These are phyloP conservation scores for Carpinus fangiana DNA, from an alignment of 306 rosid genomes.

Conservation along the genomic window DNA sequence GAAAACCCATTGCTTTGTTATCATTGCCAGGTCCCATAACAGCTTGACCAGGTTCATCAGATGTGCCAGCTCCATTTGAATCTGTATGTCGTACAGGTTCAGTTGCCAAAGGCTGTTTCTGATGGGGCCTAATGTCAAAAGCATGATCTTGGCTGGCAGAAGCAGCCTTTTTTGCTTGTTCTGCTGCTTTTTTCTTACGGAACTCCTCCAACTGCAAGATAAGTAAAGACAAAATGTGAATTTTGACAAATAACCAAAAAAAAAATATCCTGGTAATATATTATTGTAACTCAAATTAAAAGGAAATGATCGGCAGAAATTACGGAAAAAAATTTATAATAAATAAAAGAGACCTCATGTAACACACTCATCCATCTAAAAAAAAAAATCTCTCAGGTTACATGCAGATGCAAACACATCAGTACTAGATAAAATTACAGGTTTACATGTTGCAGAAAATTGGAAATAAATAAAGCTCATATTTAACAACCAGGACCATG, in stretches of 20 bases:
- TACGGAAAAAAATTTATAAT: too few relatives aligned
- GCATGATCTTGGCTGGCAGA: conserved; percentile 38
- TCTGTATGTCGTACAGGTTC: conserved; percentile 56
- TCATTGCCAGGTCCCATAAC: conserved; percentile 42
- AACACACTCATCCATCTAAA: background rate
- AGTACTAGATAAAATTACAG: background rate
- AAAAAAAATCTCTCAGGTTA: too few relatives aligned
- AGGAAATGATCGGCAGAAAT: background rate
- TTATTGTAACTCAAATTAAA: background rate
- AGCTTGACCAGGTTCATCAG: conserved; percentile 48
- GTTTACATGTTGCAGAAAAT: background rate
- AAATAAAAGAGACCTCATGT: background rate
- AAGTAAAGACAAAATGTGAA: conserved; percentile 17
- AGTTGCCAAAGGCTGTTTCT: conserved; percentile 61
- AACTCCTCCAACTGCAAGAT: conserved; percentile 87
- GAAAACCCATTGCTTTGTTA: conserved; percentile 28
- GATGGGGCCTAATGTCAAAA: conserved; percentile 48
- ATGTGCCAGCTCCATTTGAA: conserved; percentile 66
- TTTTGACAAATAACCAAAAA: background rate
- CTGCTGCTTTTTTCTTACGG: conserved; percentile 91
- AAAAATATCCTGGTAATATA: background rate
- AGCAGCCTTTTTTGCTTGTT: conserved; percentile 66
- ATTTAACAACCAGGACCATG: too few relatives aligned
- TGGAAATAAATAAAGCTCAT: too few relatives aligned
- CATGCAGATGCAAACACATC: too few relatives aligned